Base-by-base conservation (phyloP, 805 yeast species). In the Schwanniomyces vanrijiae region DNA sequence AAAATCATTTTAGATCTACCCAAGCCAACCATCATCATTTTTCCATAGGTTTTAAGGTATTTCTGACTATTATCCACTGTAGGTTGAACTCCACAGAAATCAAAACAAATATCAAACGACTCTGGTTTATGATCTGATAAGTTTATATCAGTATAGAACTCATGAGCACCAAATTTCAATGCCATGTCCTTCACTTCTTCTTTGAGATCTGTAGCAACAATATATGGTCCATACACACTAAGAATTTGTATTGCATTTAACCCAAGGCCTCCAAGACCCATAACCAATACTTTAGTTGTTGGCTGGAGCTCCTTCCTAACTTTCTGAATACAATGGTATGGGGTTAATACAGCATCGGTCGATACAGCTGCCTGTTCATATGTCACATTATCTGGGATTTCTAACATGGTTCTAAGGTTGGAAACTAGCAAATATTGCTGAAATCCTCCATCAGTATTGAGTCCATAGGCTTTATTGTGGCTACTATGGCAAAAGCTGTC, bases 221-320 rank as follows among this genome's bases (percentile, higher is more conserved):
- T 59, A 33, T 62, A 45, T 51, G 68, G 62, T 8, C 69, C 68
- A 47, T 58, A 71, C 33, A 51, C 50, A 34, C 55, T 56, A 38
- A 73, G 55, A 34, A 73, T 66, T 49, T 73, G 77, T n/a, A 73
- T 39, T 4, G 75, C 77, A 55, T 71, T 71, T 50, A 71, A 57
- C 0, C 77, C 77, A 44, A 73, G 59, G 4, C 77, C 77, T 10
- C 77, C 77, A 18, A 68, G 58, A 0, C 77, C 77, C n/a, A 66
- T 51, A 6, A 70, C 64, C 28, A 70, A 59, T 5, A 71, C 72
- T 47, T 68, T 71, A 7, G 64, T 50, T 2, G 69, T 60, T 3
- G 76, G 76, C 13, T 55, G 52, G 21, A 59, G 43, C 3, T 45
- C 40, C 14, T 54, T 52, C 42, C 53, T 62, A 5, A 68, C 73